Percentiles rank a stretch among this genome's conserved stretches.
Conservation (phyloP, 352 stramenopile genomes). For the Phytopythium helicoides region DNA sequence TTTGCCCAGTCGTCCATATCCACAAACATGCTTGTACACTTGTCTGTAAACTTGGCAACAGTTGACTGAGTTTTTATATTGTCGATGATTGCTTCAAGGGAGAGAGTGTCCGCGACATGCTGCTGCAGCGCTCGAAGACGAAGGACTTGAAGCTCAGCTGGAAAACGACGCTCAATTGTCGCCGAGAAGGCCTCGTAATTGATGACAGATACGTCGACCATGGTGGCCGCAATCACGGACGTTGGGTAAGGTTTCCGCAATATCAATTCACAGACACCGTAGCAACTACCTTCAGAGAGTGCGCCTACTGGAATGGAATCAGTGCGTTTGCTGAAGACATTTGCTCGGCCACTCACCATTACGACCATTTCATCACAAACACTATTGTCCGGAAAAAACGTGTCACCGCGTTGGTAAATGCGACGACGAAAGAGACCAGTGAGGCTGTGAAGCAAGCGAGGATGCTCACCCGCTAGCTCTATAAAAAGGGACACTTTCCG, state of each 20-base stretch:
- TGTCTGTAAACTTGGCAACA: conserved; percentile 46
- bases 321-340: conserved; percentile 49
- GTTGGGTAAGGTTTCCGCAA: conserved; percentile 52
- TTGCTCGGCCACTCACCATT: conserved; percentile 53
- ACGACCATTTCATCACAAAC: conserved; percentile 76
- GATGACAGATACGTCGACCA: conserved; percentile 60
- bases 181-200: conserved; percentile 36
- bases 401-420: conserved; percentile 65
- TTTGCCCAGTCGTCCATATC: conserved; percentile 44
- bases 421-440: conserved; percentile 66
- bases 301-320: conserved; percentile 43
- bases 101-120: conserved; percentile 42
- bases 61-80: conserved; percentile 44
- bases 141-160: conserved; percentile 36
- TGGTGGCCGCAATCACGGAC: conserved; percentile 42
- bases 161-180: conserved; percentile 50
- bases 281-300: conserved; percentile 53
- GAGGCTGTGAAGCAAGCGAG: conserved; percentile 51
- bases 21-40: conserved; percentile 60
- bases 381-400: conserved; percentile 50
- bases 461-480: conserved; percentile 42
- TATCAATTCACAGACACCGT: conserved; percentile 62
- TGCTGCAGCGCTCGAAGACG: conserved; percentile 37
- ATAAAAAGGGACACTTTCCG: conserved; percentile 60
- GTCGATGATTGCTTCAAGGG: conserved; percentile 43